phyloP scores from a whole-genome alignment of 169 alveolate species.

The Amoebophrya sp. region DNA sequence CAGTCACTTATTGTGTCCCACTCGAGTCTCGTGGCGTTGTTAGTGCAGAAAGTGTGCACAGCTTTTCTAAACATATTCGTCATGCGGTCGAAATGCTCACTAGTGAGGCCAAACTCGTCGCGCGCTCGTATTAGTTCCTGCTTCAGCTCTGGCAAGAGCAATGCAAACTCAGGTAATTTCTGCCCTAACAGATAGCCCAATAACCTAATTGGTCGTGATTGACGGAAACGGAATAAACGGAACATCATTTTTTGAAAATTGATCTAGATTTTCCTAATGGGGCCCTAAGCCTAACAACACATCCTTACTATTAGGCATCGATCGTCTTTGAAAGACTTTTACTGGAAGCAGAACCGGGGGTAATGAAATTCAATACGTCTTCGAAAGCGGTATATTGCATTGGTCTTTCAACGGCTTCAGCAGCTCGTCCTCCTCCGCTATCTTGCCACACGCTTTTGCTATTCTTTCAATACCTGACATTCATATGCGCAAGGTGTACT shows the following conservation, averaged over 20 bases:
- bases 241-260: no score
- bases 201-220: neutral
- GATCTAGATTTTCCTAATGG: no score
- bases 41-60: neutral
- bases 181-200: neutral
- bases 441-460: neutral
- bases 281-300: no score
- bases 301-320: no score
- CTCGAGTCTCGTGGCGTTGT: neutral
- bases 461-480: neutral
- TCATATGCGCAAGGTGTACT: no score
- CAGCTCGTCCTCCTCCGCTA: neutral
- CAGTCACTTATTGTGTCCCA: neutral
- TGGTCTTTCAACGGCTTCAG: neutral
- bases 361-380: neutral
- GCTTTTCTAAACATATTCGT: neutral
- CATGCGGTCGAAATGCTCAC: neutral
- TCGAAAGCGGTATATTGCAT: neutral
- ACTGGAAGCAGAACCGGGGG: no score
- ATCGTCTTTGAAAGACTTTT: no score
- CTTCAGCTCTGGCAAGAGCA: neutral
- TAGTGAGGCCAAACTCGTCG: neutral
- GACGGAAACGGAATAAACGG: no score
- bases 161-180: neutral
- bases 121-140: neutral